Base-by-base conservation (phyloP, 208 protist genomes). In the Trypanosoma mega region DNA sequence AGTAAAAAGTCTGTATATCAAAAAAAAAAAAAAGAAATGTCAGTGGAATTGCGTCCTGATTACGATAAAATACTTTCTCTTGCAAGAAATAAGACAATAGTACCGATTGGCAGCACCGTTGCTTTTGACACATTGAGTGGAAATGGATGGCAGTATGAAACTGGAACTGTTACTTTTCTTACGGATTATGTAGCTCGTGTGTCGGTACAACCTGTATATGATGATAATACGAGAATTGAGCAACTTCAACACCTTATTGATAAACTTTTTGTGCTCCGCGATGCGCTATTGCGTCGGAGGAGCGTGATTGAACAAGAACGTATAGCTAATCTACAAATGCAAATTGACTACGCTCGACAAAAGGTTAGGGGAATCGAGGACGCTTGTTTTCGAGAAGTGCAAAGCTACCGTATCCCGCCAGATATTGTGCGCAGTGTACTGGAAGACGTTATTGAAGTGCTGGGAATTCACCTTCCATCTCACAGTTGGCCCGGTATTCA, bases 281-380 rank as follows among this genome's bases (percentile, higher is more conserved):
- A 59, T 34, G 23, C 24, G 43, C 52, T 68, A 37, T 45, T 34
- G 26, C n/a, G 21, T 33, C 30, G 33, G 54, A 56, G 46, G 21
- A 45, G 8, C 8, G 30, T 26, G 20, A 16, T 49, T 49, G 60
- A 75, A 58, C 39, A 45, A 34, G 30, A 59, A 53, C 44, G 54
- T 58, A 30, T 56, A 55, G 14, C 55, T 64, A 5, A 4, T 37
- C 56, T 57, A 20, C 37, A 31, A 37, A 45, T 8, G 9, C 3
- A 70, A 61, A 58, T 83, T 48, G 49, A 78, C 3, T 5, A 48
- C 18, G 76, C 72, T 45, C 47, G 51, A 37, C 11, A 37, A 16
- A 46, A 48, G 37, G 48, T 83, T 34, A 62, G 51, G 33, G 67
- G 56, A 43, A 78, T 83, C 52, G 64, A 79, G 23, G 63, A 60